phyloP scores from a whole-genome alignment of 345 rosid species.

The Gossypium raimondii region DNA sequence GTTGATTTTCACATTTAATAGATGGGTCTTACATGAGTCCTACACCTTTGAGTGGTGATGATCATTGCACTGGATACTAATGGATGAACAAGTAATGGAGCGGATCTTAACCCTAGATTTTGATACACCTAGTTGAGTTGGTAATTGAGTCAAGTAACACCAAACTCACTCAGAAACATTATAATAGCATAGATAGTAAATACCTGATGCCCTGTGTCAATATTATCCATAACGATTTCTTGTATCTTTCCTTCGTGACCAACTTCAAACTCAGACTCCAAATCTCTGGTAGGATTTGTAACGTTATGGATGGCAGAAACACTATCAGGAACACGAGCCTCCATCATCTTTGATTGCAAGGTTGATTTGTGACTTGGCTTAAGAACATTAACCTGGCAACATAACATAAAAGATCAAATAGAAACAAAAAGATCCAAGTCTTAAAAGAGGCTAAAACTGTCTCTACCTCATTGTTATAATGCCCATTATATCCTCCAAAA shows the following conservation, averaged over 20 bases:
- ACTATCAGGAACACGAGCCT: slow-evolving; percentile 63
- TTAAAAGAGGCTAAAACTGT: slow-evolving; percentile 17
- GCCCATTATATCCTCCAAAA: slow-evolving; percentile 98
- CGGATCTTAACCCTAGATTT: neutral
- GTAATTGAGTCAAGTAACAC: too few species aligned
- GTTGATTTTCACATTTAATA: neutral
- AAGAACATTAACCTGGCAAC: slow-evolving; percentile 71
- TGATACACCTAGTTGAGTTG: neutral
- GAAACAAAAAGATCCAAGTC: neutral
- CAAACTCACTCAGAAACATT: neutral
- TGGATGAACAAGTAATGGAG: too few species aligned
- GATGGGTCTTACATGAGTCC: neutral
- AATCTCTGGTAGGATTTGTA: slow-evolving; percentile 73
- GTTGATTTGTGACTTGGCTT: slow-evolving; percentile 96
- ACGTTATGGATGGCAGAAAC: slow-evolving; percentile 65
- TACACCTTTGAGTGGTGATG: too few species aligned
- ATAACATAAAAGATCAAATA: slow-evolving; percentile 10
- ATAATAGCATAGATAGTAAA: slow-evolving; percentile 2
- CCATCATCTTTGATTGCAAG: slow-evolving; percentile 60
- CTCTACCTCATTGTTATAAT: slow-evolving; percentile 80
- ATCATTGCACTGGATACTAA: too few species aligned
- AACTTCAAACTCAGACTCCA: slow-evolving; percentile 74
- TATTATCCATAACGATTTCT: slow-evolving; percentile 78
- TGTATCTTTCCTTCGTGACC: slow-evolving; percentile 83
- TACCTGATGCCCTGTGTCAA: slow-evolving; percentile 56